Base-by-base conservation (phyloP, 495 filamentous ascomycete species). In the Lophiotrema nucula region DNA sequence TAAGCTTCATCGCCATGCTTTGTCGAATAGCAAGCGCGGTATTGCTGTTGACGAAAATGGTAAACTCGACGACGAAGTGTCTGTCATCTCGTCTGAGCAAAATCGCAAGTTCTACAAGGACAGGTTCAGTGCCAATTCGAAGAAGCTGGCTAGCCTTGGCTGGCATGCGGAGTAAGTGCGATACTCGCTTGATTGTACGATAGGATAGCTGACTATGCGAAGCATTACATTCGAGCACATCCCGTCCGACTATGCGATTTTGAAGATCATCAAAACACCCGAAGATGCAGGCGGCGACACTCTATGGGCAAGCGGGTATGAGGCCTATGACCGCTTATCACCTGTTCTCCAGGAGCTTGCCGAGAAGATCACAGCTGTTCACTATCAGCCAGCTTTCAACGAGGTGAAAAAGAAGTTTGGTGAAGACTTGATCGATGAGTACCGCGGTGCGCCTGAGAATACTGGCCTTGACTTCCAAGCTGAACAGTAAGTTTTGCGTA, bases 291-390 rank as follows among this genome's bases (percentile, higher is more conserved):
- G 28, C n/a, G 49, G 49, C 27, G 49, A 88, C 62, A 88, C 84
- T 0, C 77, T 90, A 21, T 88, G 83, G 83, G 86, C 83, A 12
- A 82, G 79, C 0, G 85, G 84, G 19, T 89, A 88, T 65, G 86
- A 89, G 60, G 76, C 87, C 8, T 89, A 87, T 69, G 87, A 89
- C 70, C 81, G 85, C 5, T 72, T 90, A 60, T 86, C 83, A 0
- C 68, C 77, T n/a, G 76, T 81, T 0, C 79, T 85, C 48, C 83
- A 80, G 43, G 69, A 70, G 26, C 87, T 88, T 70, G 72, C 88
- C 3, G 86, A 90, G 51, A 69, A 71, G 0, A 66, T 91, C n/a
- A 87, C 84, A 0, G 85, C 82, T 5, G 83, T 82, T 28, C 86
- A 83, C 62, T 77, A 76, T 2, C 80, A 83, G 46, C 79, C 82